phyloP scores from a whole-genome alignment of 805 yeast genomes.

The Wickerhamomyces sydowiorum region DNA sequence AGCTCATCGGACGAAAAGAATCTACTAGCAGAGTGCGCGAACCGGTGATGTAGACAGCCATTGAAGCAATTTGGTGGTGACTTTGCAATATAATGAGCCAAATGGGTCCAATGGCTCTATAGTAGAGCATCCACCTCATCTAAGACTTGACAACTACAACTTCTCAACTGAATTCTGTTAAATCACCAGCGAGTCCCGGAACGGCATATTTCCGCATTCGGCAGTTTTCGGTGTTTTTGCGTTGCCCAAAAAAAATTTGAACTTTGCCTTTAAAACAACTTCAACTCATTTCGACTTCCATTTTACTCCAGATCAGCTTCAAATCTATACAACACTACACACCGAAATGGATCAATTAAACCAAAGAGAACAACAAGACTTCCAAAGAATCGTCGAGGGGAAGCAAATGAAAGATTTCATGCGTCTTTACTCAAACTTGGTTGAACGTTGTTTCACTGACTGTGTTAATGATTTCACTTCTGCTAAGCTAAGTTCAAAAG shows the following conservation, averaged over 20 bases:
- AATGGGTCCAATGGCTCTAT: no score
- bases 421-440: slow-evolving; percentile 91
- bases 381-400: slow-evolving; percentile 91
- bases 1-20: background rate
- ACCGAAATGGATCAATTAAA: slow-evolving; percentile 85
- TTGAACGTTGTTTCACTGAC: slow-evolving; percentile 94
- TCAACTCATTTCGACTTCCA: background rate
- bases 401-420: slow-evolving; percentile 99
- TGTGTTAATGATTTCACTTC: slow-evolving; percentile 99
- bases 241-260: slow-evolving; percentile 1
- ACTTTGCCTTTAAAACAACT: background rate
- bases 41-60: no score
- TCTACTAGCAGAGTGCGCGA: background rate
- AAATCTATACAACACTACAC: background rate
- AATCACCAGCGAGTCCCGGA: no score
- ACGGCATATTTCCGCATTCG: background rate
- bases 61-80: no score
- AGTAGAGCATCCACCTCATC: no score
- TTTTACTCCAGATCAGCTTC: background rate
- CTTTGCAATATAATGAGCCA: no score
- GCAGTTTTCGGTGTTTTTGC: background rate
- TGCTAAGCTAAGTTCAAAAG: slow-evolving; percentile 76
- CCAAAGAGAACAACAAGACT: slow-evolving; percentile 93
- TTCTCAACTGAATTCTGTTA: background rate
- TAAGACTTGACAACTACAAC: no score